Evolutionary conservation across 208 protist genomes (phyloP), one percentile per base, ranked within the genome.

Genomic region (Trypanosoma cruzi): DNA sequence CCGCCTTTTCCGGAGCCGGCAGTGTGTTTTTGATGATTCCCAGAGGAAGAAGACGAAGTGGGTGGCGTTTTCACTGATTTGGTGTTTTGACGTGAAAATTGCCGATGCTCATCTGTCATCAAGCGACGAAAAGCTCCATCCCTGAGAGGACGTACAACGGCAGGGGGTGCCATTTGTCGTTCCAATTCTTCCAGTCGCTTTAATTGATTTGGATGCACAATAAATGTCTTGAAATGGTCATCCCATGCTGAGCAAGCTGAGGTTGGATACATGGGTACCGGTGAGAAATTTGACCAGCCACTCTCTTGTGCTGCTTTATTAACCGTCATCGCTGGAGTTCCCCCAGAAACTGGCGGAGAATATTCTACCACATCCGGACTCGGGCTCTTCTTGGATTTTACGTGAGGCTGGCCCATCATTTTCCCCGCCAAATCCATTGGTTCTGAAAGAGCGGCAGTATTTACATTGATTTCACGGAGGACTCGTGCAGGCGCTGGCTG

Each of bases 121-220:
- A 32, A 11, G 29, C 60, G 60, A 26, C 18, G 53, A 28, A 68
- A 50, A 36, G 28, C 16, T 11, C n/a, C 26, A 31, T 37, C n/a
- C 24, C 18, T 31, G 24, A 48, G 36, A 29, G 22, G 60, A 50
- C 55, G 53, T 46, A 67, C 44, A 57, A 46, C 44, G 44, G 20
- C 24, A 16, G 67, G 67, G 4, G 48, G 42, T 28, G 20, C 7
- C n/a, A 22, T 10, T 0, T 22, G 49, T 37, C 42, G 8, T 20
- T 52, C 61, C 28, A 53, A 24, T 42, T 62, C 44, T 42, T 68
- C 62, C 11, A 75, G 40, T 16, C 62, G 29, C 14, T 29, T 50
- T 14, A 67, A 37, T 26, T 68, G 70, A 49, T 75, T 75, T 40
- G 70, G 70, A 28, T 75, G 70, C 7, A 75, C 70, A 57, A 75